Evolutionary conservation across 179 eudicot genomes (phyloP).

Genomic region (Drosera spatulata): DNA sequence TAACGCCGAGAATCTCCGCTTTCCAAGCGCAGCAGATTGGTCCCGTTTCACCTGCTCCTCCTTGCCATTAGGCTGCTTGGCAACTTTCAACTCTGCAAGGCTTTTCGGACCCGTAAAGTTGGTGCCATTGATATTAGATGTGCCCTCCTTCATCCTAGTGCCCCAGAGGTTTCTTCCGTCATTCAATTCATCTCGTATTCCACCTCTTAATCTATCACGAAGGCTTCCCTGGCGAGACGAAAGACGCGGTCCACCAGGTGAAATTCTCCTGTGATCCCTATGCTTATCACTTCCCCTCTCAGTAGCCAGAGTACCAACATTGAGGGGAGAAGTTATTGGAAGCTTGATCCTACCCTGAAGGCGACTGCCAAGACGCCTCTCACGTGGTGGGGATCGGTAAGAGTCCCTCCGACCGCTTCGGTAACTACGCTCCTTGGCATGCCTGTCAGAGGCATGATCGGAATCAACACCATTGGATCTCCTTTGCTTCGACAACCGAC

Average conservation of each 20-base stretch:
- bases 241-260: constrained; percentile 35
- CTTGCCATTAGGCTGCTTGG: constrained; percentile 24
- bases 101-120: constrained; percentile 57
- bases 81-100: constrained; percentile 49
- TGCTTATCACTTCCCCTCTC: constrained; percentile 5
- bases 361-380: constrained; percentile 45
- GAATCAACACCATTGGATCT: constrained; percentile 51
- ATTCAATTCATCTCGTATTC: constrained; percentile 33
- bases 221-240: constrained; percentile 29
- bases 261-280: constrained; percentile 33
- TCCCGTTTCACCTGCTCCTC: constrained; percentile 24
- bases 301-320: constrained; percentile 12
- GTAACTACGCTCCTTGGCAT: constrained; percentile 31
- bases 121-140: constrained; percentile 13
- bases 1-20: constrained; percentile 32
- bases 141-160: constrained; percentile 27
- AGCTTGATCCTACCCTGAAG: constrained; percentile 81
- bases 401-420: constrained; percentile 34
- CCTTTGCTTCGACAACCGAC: constrained; percentile 60
- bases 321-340: constrained; percentile 43
- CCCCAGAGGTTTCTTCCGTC: constrained; percentile 36
- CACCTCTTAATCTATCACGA: constrained; percentile 50
- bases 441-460: constrained; percentile 32
- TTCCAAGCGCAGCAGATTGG: constrained; percentile 34
- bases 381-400: constrained; percentile 29